phyloP scores from a whole-genome alignment of 257 asterid genomes.

The Mentha longifolia region DNA sequence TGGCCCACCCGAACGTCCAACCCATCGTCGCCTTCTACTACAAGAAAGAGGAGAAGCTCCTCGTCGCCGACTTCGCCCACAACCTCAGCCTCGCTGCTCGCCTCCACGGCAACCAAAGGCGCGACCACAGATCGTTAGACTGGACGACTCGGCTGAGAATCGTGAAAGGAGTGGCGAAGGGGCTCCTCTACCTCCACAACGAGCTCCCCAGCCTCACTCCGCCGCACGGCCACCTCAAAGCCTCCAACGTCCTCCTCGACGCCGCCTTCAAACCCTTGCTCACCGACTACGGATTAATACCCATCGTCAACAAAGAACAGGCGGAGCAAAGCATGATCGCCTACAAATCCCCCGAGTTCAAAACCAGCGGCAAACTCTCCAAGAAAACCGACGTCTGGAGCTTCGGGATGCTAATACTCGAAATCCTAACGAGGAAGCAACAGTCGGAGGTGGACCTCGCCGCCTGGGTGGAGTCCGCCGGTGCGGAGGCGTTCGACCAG shows the following conservation, averaged over 20 bases:
- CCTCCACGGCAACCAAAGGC: slow-evolving; percentile 71
- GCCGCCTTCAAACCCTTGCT: slow-evolving; percentile 59
- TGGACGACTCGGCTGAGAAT: slow-evolving; percentile 80
- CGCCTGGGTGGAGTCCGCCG: slow-evolving; percentile 54
- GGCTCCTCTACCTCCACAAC: slow-evolving; percentile 70
- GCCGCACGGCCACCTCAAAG: slow-evolving; percentile 91
- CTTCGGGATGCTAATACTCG: slow-evolving; percentile 79
- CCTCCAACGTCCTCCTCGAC: slow-evolving; percentile 84
- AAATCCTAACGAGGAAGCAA: slow-evolving; percentile 68
- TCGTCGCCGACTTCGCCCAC: slow-evolving; percentile 54
- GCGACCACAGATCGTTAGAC: slow-evolving; percentile 55
- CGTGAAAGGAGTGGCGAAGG: slow-evolving; percentile 75
- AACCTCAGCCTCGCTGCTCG: slow-evolving; percentile 81
- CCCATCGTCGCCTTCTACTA: slow-evolving; percentile 82
- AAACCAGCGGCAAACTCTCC: slow-evolving; percentile 49
- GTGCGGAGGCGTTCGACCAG: slow-evolving; percentile 53
- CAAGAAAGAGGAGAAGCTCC: slow-evolving; percentile 87
- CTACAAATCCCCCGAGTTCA: slow-evolving; percentile 83
- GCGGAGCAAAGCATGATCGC: slow-evolving; percentile 66
- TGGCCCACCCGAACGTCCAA: slow-evolving; percentile 71
- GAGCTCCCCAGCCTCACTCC: slow-evolving; percentile 81
- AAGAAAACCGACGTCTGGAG: slow-evolving; percentile 90
- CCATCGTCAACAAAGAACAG: slow-evolving; percentile 74
- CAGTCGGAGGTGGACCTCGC: slow-evolving; percentile 55
- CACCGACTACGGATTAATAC: slow-evolving; percentile 77